These are phyloP conservation scores for Phytophthora pisi DNA, from an alignment of 352 stramenopile species.

Conservation along the genomic window DNA sequence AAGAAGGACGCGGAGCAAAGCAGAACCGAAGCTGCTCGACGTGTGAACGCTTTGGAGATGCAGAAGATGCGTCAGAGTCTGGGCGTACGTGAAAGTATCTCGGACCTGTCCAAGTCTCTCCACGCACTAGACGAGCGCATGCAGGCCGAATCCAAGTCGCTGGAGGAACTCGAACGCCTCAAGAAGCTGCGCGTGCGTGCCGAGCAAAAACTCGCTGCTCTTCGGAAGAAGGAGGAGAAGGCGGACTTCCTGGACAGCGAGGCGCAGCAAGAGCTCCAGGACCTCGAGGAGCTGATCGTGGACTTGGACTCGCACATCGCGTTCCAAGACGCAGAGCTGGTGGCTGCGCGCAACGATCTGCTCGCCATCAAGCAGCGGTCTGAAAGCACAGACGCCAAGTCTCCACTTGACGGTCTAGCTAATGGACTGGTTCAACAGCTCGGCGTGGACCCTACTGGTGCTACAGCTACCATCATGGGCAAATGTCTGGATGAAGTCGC, in stretches of 20 bases:
- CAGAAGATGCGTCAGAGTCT: slow-evolving; percentile 80
- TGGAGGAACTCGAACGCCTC: slow-evolving; percentile 71
- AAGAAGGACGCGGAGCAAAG: slow-evolving; percentile 68
- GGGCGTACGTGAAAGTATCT: slow-evolving; percentile 77
- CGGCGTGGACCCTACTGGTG: neutral
- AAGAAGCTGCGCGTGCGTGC: slow-evolving; percentile 73
- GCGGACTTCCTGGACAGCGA: slow-evolving; percentile 67
- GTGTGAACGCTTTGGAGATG: slow-evolving; percentile 82
- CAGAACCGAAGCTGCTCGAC: slow-evolving; percentile 57
- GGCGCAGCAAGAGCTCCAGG: slow-evolving; percentile 66
- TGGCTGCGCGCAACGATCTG: slow-evolving; percentile 58
- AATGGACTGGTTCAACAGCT: slow-evolving; percentile 42
- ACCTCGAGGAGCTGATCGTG: slow-evolving; percentile 79
- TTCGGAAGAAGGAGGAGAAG: slow-evolving; percentile 53
- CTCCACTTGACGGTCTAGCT: slow-evolving; percentile 50
- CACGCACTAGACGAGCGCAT: slow-evolving; percentile 68
- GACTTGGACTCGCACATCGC: slow-evolving; percentile 83
- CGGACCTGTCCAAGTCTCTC: slow-evolving; percentile 68
- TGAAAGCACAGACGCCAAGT: slow-evolving; percentile 41
- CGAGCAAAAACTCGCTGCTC: slow-evolving; percentile 59
- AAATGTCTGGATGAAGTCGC: slow-evolving; percentile 66
- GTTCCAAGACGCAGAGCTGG: slow-evolving; percentile 80
- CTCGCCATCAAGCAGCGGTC: slow-evolving; percentile 49
- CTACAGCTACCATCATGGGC: slow-evolving; percentile 36
- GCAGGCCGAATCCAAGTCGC: slow-evolving; percentile 55